A percentile compares a stretch with the other conserved stretches of the same genome.
phyloP scores from a whole-genome alignment of 2,329 filamentous ascomycete genomes.

The Bipolaris zeicola region DNA sequence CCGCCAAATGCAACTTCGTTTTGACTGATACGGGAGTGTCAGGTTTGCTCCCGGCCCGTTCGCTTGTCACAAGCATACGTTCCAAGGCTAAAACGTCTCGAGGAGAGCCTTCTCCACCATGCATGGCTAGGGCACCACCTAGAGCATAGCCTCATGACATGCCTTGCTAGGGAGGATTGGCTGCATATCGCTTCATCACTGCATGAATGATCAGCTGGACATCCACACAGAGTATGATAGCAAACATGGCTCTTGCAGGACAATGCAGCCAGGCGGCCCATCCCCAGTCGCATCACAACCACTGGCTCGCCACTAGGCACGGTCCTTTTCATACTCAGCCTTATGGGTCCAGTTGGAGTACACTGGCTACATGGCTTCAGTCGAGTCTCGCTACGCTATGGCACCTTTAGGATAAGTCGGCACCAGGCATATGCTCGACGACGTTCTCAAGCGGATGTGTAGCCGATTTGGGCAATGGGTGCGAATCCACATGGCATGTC shows the following conservation, averaged over 20 bases:
- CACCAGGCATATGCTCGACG: slow-evolving; percentile 4
- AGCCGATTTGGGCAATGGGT: slow-evolving; percentile 1
- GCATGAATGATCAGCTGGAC: slow-evolving; percentile 13
- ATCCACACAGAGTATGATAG: slow-evolving; percentile 5
- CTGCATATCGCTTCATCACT: slow-evolving; percentile 17
- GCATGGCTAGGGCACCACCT: slow-evolving; percentile 13
- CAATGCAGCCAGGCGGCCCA: slow-evolving; percentile 16
- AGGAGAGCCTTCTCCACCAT: slow-evolving; percentile 14
- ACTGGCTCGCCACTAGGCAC: slow-evolving; percentile 10
- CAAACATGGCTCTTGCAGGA: slow-evolving; percentile 15
- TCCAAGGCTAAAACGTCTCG: slow-evolving; percentile 10
- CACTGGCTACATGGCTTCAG: slow-evolving; percentile 8
- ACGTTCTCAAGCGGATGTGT: slow-evolving; percentile 15
- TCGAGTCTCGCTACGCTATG: slow-evolving; percentile 5
- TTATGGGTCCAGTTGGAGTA: slow-evolving; percentile 4
- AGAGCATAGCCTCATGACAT: slow-evolving; percentile 16
- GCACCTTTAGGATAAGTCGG: slow-evolving; percentile 1
- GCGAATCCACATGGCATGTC: slow-evolving; percentile 1
- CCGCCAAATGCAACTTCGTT: slow-evolving; percentile 10
- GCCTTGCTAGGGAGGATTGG: slow-evolving; percentile 10
- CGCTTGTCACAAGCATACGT: slow-evolving; percentile 13
- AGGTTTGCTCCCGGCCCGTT: slow-evolving; percentile 14
- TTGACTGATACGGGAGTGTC: slow-evolving; percentile 5
- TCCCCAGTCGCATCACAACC: slow-evolving; percentile 4
- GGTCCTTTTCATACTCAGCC: slow-evolving; percentile 13